A percentile compares a stretch with the other conserved stretches of the same genome.
These are phyloP conservation scores for Spathaspora sp. DNA, from an alignment of 805 yeast species.

Conservation along the genomic window DNA sequence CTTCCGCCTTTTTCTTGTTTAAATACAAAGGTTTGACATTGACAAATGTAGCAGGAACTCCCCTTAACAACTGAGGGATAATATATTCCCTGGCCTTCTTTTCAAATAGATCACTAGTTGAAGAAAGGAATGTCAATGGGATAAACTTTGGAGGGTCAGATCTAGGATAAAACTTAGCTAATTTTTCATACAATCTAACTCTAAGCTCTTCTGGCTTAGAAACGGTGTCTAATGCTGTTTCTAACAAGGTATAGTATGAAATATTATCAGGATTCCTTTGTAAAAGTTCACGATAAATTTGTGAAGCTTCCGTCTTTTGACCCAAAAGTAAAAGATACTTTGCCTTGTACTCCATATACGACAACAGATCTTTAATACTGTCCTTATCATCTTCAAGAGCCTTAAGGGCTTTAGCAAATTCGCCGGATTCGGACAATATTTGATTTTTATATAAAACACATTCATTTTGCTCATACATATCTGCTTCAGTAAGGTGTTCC, in stretches of 20 bases:
- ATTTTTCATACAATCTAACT: slow-evolving; percentile 58
- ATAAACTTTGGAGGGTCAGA: slow-evolving; percentile 77
- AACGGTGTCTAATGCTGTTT: slow-evolving; percentile 55
- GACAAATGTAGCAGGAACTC: slow-evolving; percentile 88
- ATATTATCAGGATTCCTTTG: slow-evolving; percentile 83
- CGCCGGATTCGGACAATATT: slow-evolving; percentile 61
- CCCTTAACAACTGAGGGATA: slow-evolving; percentile 59
- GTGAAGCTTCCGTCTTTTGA: slow-evolving; percentile 58
- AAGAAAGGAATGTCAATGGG: slow-evolving; percentile 70
- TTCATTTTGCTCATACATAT: slow-evolving; percentile 78
- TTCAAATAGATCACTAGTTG: slow-evolving; percentile 45
- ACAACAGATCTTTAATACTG: slow-evolving; percentile 51
- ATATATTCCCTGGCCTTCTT: slow-evolving; percentile 52
- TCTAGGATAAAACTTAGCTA: slow-evolving; percentile 71
- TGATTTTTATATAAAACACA: slow-evolving; percentile 69
- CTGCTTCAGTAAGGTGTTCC: slow-evolving; percentile 64
- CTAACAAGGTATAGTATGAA: slow-evolving; percentile 63
- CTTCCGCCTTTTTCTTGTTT: slow-evolving; percentile 32
- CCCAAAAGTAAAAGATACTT: slow-evolving; percentile 57
- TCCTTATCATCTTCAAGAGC: slow-evolving; percentile 51
- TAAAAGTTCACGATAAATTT: slow-evolving; percentile 62
- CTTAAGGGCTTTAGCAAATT: slow-evolving; percentile 59
- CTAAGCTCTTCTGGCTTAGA: slow-evolving; percentile 44
- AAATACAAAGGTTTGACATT: slow-evolving; percentile 78
- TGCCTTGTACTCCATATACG: slow-evolving; percentile 66